Base-by-base conservation (phyloP, 2,329 filamentous ascomycete genomes). In the Penicillium expansum region DNA sequence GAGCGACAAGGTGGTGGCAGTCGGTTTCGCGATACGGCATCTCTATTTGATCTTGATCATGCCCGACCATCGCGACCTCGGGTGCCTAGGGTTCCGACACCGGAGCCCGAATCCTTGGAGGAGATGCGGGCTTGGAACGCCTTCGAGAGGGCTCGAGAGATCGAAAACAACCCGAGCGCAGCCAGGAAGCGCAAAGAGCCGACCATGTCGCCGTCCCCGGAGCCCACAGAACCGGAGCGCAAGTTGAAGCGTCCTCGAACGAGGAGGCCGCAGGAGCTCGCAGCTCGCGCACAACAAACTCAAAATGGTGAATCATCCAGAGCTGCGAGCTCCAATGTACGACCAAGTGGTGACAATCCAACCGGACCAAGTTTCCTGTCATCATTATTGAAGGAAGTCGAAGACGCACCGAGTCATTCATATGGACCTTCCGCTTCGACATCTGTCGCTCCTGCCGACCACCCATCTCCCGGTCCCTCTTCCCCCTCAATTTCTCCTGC, bases 171-270 rank as follows among this genome's bases (percentile, higher is more conserved):
- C 22, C 71, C 76, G 0, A 72, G 62, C 44, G 72, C 76, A 50
- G 75, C 82, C 41, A 81, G 77, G 59, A 78, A 79, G 61, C 71
- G 73, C 50, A 75, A 87, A 62, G 79, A 77, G 57, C 78, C 80
- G 50, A 86, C 90, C 57, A 92, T 96, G 76, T 86, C 92, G 51
- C 94, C 91, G 69, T 95, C 91, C 4, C 79, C 83, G 2, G 79
- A 82, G 30, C 84, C 86, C 24, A 75, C 78, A 50, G 84, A 93
- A 65, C 89, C 89, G 0, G 87, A 94, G 72, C 86, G 92, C 49
- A 92, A 90, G 72, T 78, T 96, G 44, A 97, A 97, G 76, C 88
- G 92, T 16, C 92, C 92, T 30, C 86, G 92, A 58, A 94, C 91
- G 20, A 84, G 90, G 64, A 82, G 90, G 48, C 79, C 88, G 49